A percentile compares a stretch with the other conserved stretches of the same genome.
Conservation (phyloP, 2,329 filamentous ascomycete genomes). For the Botryotinia calthae region DNA sequence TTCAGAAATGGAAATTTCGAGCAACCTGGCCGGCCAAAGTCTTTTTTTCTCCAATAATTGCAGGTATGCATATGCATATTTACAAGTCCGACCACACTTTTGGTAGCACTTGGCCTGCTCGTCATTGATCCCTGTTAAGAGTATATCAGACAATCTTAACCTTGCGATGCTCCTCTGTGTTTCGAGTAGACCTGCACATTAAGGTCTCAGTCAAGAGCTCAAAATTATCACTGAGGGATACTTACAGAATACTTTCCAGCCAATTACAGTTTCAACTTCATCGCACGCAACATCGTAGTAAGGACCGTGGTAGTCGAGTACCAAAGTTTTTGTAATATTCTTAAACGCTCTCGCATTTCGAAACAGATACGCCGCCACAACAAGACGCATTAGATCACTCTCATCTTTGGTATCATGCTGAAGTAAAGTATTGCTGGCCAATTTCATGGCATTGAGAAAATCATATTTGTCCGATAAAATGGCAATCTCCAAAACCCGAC, state of each 20-base stretch:
- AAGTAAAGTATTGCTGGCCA: conserved; percentile 22
- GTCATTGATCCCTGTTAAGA: conserved; percentile 21
- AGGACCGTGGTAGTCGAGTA: conserved; percentile 19
- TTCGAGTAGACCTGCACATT: conserved; percentile 20
- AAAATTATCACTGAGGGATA: not conserved
- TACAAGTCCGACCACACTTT: conserved; percentile 8
- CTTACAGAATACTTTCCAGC: conserved; percentile 21
- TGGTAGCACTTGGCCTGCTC: too few relatives aligned
- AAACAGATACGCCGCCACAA: conserved; percentile 25
- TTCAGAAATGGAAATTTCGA: not conserved
- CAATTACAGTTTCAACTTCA: conserved; percentile 23
- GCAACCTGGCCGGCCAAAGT: conserved; percentile 19
- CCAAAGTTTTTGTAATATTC: conserved; percentile 20
- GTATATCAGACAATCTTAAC: conserved; percentile 18
- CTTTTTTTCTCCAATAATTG: conserved; percentile 8
- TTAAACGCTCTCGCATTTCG: conserved; percentile 23
- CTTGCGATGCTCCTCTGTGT: conserved; percentile 22
- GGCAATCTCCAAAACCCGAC: conserved; percentile 21
- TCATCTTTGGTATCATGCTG: not conserved
- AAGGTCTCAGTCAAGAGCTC: conserved; percentile 11
- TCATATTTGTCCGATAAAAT: conserved; percentile 26
- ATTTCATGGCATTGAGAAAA: conserved; percentile 22
- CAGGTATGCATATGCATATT: conserved; percentile 22
- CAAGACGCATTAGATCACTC: conserved; percentile 16
- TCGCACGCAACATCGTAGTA: conserved; percentile 20